Evolutionary conservation across 2,329 filamentous ascomycete species (phyloP), one percentile per base, ranked within the genome.

Genomic region (Leptographium flavum): DNA sequence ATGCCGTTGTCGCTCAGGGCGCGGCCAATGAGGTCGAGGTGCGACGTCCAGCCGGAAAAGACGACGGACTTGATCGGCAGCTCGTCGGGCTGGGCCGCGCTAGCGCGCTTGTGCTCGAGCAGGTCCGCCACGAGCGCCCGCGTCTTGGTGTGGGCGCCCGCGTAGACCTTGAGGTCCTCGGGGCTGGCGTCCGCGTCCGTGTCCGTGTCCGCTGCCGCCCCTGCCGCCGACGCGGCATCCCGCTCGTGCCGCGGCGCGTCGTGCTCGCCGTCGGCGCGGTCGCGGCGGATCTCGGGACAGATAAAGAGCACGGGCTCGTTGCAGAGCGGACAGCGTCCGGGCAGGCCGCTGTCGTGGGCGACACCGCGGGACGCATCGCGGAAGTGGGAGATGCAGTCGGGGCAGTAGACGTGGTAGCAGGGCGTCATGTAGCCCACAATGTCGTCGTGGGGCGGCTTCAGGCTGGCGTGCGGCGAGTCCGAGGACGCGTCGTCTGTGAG

Each of bases 21-120:
- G 42, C 86, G 71, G 57, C 92, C 79, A 53, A 98, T 94, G 19
- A 98, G 74, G 59, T 96, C 88, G 15, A 98, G 76, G 58, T 96
- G 88, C 0, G 83, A 81, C 0, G 92, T 96, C 88, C 92, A 96
- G n/a, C 81, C 81, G 0, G 87, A 94, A 63, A 96, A 96, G 7
- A 98, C 79, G 14, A 98, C 87, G 23, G 86, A 92, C 60, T 94
- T 96, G 63, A 86, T 83, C 0, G 88, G 88, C 1, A 77, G 74
- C 56, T 88, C 76, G 11, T 74, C 64, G 0, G 78, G 75, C 10
- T 75, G 67, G 0, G 64, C 65, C 32, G 73, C 70, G 48, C 78
- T 85, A 57, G 81, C 75, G 1, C 68, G 67, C 47, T 78, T 76
- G 43, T 78, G 76, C 42, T 70, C 67, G 1, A 83, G 61, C 8